Evolutionary conservation across 257 asterid genomes (phyloP).

Genomic region (Capsicum chinense): DNA sequence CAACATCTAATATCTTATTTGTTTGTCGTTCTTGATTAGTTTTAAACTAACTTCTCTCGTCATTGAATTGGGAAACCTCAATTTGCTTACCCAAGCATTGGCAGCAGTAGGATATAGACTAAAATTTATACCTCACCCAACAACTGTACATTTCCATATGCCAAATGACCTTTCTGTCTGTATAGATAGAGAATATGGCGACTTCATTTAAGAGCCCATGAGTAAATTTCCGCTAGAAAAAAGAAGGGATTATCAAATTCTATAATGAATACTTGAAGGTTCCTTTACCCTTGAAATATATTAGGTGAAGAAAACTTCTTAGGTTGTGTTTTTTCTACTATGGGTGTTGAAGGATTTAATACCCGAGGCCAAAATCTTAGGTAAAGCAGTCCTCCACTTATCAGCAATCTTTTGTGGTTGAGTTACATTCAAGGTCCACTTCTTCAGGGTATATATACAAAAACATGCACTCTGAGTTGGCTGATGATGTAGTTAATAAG

Average conservation of each 20-base stretch:
- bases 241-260: constrained; percentile 77
- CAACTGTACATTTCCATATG: constrained; percentile 89
- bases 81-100: constrained; percentile 88
- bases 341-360: constrained; percentile 81
- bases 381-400: background rate
- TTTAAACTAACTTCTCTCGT: background rate
- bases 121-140: constrained; percentile 90
- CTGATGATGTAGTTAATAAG: constrained; percentile 5
- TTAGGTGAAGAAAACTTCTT: constrained; percentile 92
- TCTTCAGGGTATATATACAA: background rate
- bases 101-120: constrained; percentile 89
- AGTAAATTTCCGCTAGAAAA: constrained; percentile 79
- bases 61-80: constrained; percentile 75
- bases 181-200: constrained; percentile 73
- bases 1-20: background rate
- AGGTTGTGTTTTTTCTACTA: constrained; percentile 92
- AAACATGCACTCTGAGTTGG: background rate
- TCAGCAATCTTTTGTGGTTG: background rate
- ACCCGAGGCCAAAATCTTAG: constrained; percentile 64
- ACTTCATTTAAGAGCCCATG: constrained; percentile 72
- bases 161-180: constrained; percentile 78
- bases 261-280: constrained; percentile 95
- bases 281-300: constrained; percentile 31
- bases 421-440: background rate
- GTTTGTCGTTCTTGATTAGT: background rate